phyloP scores from a whole-genome alignment of 768 basidiomycete species.

The Suillus ampliporus region DNA sequence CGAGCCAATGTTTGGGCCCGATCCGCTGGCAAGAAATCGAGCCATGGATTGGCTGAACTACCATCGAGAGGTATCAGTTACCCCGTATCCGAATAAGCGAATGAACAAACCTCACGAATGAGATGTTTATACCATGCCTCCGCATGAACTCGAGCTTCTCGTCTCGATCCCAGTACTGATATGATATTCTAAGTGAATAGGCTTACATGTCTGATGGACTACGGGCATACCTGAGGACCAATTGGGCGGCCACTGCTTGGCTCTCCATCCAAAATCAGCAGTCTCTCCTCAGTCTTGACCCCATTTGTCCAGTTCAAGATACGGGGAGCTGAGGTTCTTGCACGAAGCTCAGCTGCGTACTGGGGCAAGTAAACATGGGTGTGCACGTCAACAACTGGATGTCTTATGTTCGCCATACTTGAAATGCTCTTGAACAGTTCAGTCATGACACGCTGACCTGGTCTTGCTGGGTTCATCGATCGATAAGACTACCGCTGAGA shows the following conservation, averaged over 20 bases:
- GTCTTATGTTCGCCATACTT: slow-evolving; percentile 24
- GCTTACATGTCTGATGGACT: neutral
- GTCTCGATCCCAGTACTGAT: slow-evolving; percentile 74
- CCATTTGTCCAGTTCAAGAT: slow-evolving; percentile 56
- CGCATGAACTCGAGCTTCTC: slow-evolving; percentile 90
- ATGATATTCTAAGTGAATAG: neutral
- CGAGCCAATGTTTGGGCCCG: slow-evolving; percentile 69
- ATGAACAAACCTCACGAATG: slow-evolving; percentile 67
- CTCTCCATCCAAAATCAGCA: slow-evolving; percentile 81
- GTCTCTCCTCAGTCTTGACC: slow-evolving; percentile 60
- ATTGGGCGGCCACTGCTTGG: slow-evolving; percentile 82
- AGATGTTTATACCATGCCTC: slow-evolving; percentile 77
- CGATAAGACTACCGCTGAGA: slow-evolving; percentile 9
- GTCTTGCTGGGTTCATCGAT: slow-evolving; percentile 36
- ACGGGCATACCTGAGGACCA: slow-evolving; percentile 64
- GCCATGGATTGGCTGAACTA: slow-evolving; percentile 91
- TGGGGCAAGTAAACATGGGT: slow-evolving; percentile 86
- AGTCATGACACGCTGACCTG: slow-evolving; percentile 25
- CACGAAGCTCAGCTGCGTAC: slow-evolving; percentile 72
- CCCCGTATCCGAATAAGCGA: slow-evolving; percentile 11
- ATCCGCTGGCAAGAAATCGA: slow-evolving; percentile 79
- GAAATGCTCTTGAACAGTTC: slow-evolving; percentile 25
- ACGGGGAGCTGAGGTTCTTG: slow-evolving; percentile 66
- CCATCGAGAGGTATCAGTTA: slow-evolving; percentile 20
- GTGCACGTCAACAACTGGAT: slow-evolving; percentile 78